Base-by-base conservation (phyloP, 2,329 filamentous ascomycete genomes). In the Beauveria medogensis region DNA sequence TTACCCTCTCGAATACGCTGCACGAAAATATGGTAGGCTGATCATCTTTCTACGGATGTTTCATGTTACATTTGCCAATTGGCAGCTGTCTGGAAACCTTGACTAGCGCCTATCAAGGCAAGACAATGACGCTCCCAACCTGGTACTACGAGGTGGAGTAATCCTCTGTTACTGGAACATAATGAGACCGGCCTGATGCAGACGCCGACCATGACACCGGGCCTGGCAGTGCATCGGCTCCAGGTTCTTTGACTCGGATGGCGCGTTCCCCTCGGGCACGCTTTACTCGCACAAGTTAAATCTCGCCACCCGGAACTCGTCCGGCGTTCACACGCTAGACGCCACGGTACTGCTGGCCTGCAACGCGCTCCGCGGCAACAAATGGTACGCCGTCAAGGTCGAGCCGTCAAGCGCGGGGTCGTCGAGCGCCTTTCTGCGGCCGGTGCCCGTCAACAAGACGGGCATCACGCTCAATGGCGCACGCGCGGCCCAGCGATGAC, bases 211-310 rank as follows among this genome's bases (percentile, higher is more conserved):
- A 22, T 50, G 30, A 50, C 44, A 9, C 63, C 3, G 63, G 63
- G 67, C 67, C 14, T 64, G 63, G 40, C 64, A 66, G 28, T 69
- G 67, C 62, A 67, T 69, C 59, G 67, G 67, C 12, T 61, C 61
- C n/a, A 59, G 54, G 5, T 68, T 62, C 62, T 69, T 69, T 46
- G 65, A 67, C 26, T 65, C 66, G 1, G 68, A 65, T 54, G 62
- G 64, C 54, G 64, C 62, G 10, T 66, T 69, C 53, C 62, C 65
- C 3, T 14, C 28, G 9, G 65, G 63, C 28, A 66, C 66, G 16
- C 48, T 59, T 14, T 68, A 67, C 58, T 64, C 63, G 37, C 65
- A 68, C 55, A 62, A 67, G 41, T 66, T 68, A 56, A 66, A 67
- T 56, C 58, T 69, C n/a, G 67, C 62, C 7, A 63, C 63, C 1